phyloP scores from a whole-genome alignment of 202 grass and related monocot species.

The Schoenoplectus triqueter region DNA sequence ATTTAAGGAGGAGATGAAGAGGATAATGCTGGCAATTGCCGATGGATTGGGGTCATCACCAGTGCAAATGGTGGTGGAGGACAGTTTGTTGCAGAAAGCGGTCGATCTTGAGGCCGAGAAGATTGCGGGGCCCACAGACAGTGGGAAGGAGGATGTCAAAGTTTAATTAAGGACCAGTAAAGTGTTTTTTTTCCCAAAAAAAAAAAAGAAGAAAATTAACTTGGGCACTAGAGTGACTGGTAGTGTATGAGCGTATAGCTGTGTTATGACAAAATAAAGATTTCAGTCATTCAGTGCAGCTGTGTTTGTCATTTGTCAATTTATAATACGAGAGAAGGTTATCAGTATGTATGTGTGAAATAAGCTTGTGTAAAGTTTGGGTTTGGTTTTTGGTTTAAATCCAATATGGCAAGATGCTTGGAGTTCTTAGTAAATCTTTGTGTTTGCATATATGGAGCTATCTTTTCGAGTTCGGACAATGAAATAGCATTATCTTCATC shows the following conservation, averaged over 20 bases:
- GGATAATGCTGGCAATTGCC: conserved; percentile 91
- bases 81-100: conserved; percentile 71
- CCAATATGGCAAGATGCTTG: not conserved
- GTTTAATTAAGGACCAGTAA: conserved; percentile 7
- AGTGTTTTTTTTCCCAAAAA: too few species aligned
- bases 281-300: not conserved
- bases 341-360: conserved; percentile 10
- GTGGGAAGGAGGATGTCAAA: conserved; percentile 31
- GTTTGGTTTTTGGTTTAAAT: not conserved
- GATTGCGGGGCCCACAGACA: conserved; percentile 43
- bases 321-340: not conserved
- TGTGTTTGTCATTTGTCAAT: conserved; percentile 25
- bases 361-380: not conserved
- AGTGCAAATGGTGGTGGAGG: conserved; percentile 69
- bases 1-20: conserved; percentile 85
- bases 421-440: not conserved
- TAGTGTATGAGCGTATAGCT: not conserved
- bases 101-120: conserved; percentile 72
- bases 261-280: not conserved
- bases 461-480: not conserved
- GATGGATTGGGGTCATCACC: conserved; percentile 81
- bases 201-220: not conserved
- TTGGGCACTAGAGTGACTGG: not conserved
- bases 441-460: not conserved
- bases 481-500: not conserved